A percentile compares a stretch with the other conserved stretches of the same genome.
Evolutionary conservation across 75 land plant species (phyloP).

Genomic region (Pinus tabuliformis): DNA sequence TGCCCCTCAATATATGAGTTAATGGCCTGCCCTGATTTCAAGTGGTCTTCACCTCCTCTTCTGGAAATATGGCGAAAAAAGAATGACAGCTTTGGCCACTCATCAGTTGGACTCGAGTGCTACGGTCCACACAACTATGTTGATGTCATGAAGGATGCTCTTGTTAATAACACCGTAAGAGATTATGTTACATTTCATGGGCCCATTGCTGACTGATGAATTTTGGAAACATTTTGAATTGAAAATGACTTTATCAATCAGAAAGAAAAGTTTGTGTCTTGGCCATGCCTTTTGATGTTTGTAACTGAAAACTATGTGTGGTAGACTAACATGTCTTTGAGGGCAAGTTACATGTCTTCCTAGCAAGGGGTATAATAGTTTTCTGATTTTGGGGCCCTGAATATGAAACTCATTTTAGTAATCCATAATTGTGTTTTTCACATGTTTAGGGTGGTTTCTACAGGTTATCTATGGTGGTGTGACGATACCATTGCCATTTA

Average conservation of each 20-base stretch:
- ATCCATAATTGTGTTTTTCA: background rate
- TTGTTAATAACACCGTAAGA: conserved; percentile 66
- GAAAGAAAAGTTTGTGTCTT: background rate
- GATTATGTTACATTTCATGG: background rate
- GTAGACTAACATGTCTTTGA: background rate
- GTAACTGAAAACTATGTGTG: background rate
- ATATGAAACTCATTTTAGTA: no score
- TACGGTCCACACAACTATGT: conserved; percentile 45
- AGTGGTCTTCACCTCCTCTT: conserved; percentile 70
- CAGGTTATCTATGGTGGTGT: conserved; percentile 71
- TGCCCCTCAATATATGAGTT: conserved; percentile 97
- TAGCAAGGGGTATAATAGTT: background rate
- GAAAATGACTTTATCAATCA: background rate
- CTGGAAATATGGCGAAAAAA: conserved; percentile 79
- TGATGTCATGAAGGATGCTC: conserved; percentile 61
- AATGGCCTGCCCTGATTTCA: conserved; percentile 72
- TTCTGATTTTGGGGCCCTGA: background rate
- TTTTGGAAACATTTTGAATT: background rate
- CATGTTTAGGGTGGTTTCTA: background rate
- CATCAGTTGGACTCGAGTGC: conserved; percentile 49
- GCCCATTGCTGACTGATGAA: background rate
- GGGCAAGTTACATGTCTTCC: background rate
- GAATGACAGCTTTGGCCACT: conserved; percentile 31
- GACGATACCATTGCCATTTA: conserved; percentile 72
- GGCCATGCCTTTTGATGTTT: background rate